Evolutionary conservation across 371 early-diverging fungal species (phyloP), one percentile per base, ranked within the genome.

Genomic region (Blakeslea trispora): DNA sequence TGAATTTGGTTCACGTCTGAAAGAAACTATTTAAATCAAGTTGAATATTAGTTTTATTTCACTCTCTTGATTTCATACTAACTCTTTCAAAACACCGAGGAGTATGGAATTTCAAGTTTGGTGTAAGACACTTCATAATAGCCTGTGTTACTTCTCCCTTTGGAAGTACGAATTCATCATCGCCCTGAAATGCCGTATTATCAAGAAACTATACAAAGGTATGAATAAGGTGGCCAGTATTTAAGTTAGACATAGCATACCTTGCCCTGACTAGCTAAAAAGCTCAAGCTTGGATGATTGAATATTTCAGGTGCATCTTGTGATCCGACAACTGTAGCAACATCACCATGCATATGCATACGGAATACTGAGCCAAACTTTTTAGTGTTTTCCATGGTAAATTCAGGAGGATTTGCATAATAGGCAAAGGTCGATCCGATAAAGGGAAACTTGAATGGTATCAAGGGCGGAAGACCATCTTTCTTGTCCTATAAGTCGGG

Each of bases 311-410:
- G 41, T 5, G 63, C 72, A 34, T 59, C 28, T 14, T 59, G 51
- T 24, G 53, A 60, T 13, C 68, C 72, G 0, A 72, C 63, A 0
- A 68, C 58, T 3, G 56, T 60, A 3, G 51, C 48, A 1, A 59
- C 4, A 6, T 61, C n/a, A 18, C 75, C 75, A 45, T 66, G 64
- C 3, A 75, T 17, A 48, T 71, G 60, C 22, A 59, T 64, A 31
- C 63, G 64, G 21, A 58, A 71, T 7, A 62, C 55, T 9, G 61
- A 59, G 5, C 75, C 75, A 39, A 57, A 58, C 19, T 66, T 48
- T 9, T 64, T 43, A 10, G 60, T 57, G 45, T 50, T 56, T 21
- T 64, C 60, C 42, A 50, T 64, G 14, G 64, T 48, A 41, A 75
- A 68, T 7, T 45, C 60, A 5, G 28, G 19, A 4, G 69, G 67